A percentile compares a stretch with the other conserved stretches of the same genome.
These are phyloP conservation scores for Euphorbia celastroides DNA, from an alignment of 441 rosid species.

Conservation along the genomic window DNA sequence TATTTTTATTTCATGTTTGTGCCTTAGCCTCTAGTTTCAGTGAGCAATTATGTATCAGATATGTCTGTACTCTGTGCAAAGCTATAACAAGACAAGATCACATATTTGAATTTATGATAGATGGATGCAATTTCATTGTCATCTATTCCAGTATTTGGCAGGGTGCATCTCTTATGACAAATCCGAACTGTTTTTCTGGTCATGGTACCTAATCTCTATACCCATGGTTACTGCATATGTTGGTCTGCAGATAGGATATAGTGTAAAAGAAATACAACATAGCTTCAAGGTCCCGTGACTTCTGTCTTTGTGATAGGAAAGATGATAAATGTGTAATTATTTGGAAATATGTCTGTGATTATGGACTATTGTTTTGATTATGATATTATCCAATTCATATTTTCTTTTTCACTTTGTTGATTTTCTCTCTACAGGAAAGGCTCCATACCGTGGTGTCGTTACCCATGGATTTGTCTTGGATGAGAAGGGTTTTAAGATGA, in stretches of 20 bases:
- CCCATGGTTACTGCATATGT: neutral
- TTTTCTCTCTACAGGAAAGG: conserved; percentile 58
- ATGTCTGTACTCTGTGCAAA: neutral
- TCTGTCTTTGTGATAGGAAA: neutral
- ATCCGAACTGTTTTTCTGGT: neutral
- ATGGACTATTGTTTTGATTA: neutral
- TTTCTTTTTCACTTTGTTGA: conserved; percentile 13
- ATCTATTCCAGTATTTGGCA: neutral
- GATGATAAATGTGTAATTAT: neutral
- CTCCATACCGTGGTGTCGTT: conserved; percentile 81
- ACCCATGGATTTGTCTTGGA: conserved; percentile 99
- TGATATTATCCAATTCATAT: conserved; percentile 3
- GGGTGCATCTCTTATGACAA: neutral
- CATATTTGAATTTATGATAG: neutral
- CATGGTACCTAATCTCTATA: neutral
- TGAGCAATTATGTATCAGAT: neutral
- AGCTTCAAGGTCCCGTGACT: neutral
- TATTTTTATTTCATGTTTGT: neutral
- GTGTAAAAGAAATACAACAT: neutral
- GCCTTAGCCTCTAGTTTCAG: neutral
- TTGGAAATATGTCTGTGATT: neutral
- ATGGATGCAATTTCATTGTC: neutral
- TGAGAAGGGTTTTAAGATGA: conserved; percentile 97
- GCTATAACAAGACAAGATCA: neutral
- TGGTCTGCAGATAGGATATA: neutral